Percentiles rank a stretch among this genome's conserved stretches.
These are phyloP conservation scores for Hymenoscyphus linearis DNA, from an alignment of 2,329 filamentous ascomycete species.

Conservation along the genomic window DNA sequence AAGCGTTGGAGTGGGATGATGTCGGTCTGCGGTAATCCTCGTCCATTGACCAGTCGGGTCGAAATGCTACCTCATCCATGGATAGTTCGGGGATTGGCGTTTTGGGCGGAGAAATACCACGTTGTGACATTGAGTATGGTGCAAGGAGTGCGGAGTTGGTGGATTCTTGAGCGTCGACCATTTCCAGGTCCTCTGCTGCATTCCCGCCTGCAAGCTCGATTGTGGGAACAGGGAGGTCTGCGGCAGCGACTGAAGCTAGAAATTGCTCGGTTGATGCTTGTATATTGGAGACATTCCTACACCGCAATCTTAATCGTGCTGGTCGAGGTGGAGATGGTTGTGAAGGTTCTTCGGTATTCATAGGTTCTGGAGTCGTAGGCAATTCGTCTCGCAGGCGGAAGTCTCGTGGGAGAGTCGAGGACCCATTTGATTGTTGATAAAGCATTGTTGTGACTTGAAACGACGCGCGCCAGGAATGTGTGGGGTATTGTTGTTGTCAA, in stretches of 20 bases:
- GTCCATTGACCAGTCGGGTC: slow-evolving; percentile 30
- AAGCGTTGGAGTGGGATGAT: slow-evolving; percentile 27
- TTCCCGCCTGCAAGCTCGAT: slow-evolving; percentile 51
- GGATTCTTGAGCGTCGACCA: slow-evolving; percentile 20
- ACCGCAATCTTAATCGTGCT: slow-evolving; percentile 26
- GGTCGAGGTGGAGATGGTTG: slow-evolving; percentile 29
- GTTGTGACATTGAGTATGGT: slow-evolving; percentile 17
- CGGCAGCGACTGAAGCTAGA: slow-evolving; percentile 60
- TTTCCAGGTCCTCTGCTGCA: slow-evolving; percentile 22
- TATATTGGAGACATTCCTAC: slow-evolving; percentile 29
- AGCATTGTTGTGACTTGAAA: slow-evolving; percentile 19
- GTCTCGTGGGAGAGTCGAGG: slow-evolving; percentile 29
- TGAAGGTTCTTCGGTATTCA: slow-evolving; percentile 14
- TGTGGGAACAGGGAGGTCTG: slow-evolving; percentile 59
- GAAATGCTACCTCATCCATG: slow-evolving; percentile 12
- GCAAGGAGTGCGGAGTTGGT: slow-evolving; percentile 20
- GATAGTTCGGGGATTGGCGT: slow-evolving; percentile 45
- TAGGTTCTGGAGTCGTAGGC: slow-evolving; percentile 29
- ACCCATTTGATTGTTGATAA: slow-evolving; percentile 26
- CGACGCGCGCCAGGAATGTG: slow-evolving; percentile 19
- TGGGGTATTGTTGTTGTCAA: slow-evolving; percentile 7
- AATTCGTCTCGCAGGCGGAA: slow-evolving; percentile 26
- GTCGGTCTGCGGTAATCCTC: slow-evolving; percentile 24
- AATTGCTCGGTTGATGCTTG: slow-evolving; percentile 59
- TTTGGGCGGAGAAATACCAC: slow-evolving; percentile 46